A percentile compares a stretch with the other conserved stretches of the same genome.
These are phyloP conservation scores for Aspergillus neotritici DNA, from an alignment of 2,329 filamentous ascomycete genomes.

Conservation along the genomic window DNA sequence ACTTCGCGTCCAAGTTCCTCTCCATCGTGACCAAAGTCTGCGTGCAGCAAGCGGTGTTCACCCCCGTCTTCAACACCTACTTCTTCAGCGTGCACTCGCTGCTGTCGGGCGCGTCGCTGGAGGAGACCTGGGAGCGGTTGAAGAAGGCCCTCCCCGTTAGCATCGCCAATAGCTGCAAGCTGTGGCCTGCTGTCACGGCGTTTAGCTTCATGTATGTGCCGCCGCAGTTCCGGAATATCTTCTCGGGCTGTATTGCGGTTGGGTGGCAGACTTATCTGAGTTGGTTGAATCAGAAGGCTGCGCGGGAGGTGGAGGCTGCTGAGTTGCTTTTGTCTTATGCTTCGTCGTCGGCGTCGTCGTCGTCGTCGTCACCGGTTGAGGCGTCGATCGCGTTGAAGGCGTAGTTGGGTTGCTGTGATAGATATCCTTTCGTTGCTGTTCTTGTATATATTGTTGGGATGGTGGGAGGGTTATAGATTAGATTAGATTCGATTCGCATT, in stretches of 20 bases:
- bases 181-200: conserved; percentile 84
- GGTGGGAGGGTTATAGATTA: too few relatives aligned
- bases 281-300: conserved; percentile 69
- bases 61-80: conserved; percentile 74
- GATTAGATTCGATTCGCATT: too few relatives aligned
- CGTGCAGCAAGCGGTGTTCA: conserved; percentile 75
- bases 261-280: conserved; percentile 91
- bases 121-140: conserved; percentile 64
- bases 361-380: conserved; percentile 6
- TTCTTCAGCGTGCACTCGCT: conserved; percentile 78
- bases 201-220: conserved; percentile 81
- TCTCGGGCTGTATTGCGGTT: conserved; percentile 72
- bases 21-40: conserved; percentile 71
- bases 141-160: conserved; percentile 69
- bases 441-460: too few relatives aligned
- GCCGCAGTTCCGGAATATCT: conserved; percentile 72
- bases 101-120: conserved; percentile 60
- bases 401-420: background rate
- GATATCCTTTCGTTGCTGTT: too few relatives aligned
- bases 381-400: conserved; percentile 14
- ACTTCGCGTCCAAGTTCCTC: conserved; percentile 66
- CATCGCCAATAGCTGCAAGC: conserved; percentile 71
- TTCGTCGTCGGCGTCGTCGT: conserved; percentile 9
- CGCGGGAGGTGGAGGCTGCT: conserved; percentile 48
- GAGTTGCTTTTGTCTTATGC: conserved; percentile 22